Evolutionary conservation across 2,329 filamentous ascomycete genomes (phyloP).

Genomic region (Alternaria rosae): DNA sequence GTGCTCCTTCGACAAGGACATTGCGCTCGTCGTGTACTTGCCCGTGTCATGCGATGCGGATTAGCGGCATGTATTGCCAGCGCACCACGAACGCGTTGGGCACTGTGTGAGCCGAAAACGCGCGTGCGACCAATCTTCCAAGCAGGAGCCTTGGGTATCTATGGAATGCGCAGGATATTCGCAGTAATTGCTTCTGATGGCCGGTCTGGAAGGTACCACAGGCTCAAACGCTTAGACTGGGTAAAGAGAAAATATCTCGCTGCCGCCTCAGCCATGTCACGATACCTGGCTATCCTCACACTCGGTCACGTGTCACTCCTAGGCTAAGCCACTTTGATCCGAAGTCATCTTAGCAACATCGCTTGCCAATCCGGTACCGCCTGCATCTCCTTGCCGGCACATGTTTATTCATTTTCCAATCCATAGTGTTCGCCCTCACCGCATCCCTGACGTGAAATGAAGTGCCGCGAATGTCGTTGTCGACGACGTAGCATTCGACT

Average conservation of each 20-base stretch:
- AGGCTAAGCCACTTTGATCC: neutral
- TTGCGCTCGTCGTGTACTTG: neutral
- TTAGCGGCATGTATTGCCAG: neutral
- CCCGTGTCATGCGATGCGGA: neutral
- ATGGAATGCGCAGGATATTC: neutral
- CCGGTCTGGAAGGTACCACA: neutral
- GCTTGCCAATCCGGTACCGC: neutral
- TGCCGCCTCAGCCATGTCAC: neutral
- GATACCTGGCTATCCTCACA: neutral
- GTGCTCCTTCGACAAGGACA: neutral
- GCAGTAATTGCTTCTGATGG: neutral
- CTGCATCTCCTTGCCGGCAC: neutral
- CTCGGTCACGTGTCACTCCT: neutral
- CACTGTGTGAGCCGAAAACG: neutral
- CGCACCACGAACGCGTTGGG: constrained; percentile 1
- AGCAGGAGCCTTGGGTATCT: neutral
- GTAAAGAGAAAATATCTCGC: neutral
- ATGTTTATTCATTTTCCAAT: neutral
- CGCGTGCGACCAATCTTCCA: neutral
- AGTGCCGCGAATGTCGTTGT: neutral
- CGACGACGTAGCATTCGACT: constrained; percentile 3
- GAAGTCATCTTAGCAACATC: neutral
- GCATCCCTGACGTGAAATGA: constrained; percentile 5
- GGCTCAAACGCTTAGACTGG: neutral
- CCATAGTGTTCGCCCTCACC: constrained; percentile 4